phyloP scores from a whole-genome alignment of 2,329 filamentous ascomycete genomes.

The Neoascochyta sp. region DNA sequence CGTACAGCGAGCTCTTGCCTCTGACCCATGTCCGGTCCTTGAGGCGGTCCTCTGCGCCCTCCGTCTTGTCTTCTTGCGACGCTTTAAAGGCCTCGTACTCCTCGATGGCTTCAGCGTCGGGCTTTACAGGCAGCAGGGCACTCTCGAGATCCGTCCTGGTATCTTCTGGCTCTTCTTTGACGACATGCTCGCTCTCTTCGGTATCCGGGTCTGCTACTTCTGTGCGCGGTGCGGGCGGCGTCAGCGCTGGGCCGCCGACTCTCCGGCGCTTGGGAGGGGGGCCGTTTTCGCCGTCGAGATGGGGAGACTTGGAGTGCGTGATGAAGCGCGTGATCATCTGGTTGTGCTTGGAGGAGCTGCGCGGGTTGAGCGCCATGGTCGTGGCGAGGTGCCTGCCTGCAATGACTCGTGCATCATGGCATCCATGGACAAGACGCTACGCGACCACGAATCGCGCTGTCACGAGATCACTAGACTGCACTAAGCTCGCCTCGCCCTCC shows the following conservation, averaged over 20 bases:
- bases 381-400: constrained; percentile 5
- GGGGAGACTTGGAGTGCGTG: constrained; percentile 45
- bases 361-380: constrained; percentile 38
- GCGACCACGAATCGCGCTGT: constrained; percentile 10
- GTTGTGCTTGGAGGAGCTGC: constrained; percentile 46
- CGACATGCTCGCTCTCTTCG: constrained; percentile 37
- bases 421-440: constrained; percentile 5
- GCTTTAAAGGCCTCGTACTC: constrained; percentile 71
- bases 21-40: constrained; percentile 63
- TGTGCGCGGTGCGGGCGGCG: constrained; percentile 21
- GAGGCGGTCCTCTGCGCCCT: constrained; percentile 48
- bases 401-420: constrained; percentile 4
- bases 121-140: constrained; percentile 62
- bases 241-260: constrained; percentile 22
- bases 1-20: constrained; percentile 86
- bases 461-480: constrained; percentile 9
- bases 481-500: too few relatives aligned
- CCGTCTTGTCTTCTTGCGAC: constrained; percentile 47
- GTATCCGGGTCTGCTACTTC: constrained; percentile 42
- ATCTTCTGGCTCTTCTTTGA: constrained; percentile 17
- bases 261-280: constrained; percentile 45
- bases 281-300: constrained; percentile 40
- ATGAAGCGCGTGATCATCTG: constrained; percentile 46
- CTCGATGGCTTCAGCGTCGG: constrained; percentile 68
- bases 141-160: constrained; percentile 66